Evolutionary conservation across 805 yeast genomes (phyloP).

Genomic region (Candida maltosa): DNA sequence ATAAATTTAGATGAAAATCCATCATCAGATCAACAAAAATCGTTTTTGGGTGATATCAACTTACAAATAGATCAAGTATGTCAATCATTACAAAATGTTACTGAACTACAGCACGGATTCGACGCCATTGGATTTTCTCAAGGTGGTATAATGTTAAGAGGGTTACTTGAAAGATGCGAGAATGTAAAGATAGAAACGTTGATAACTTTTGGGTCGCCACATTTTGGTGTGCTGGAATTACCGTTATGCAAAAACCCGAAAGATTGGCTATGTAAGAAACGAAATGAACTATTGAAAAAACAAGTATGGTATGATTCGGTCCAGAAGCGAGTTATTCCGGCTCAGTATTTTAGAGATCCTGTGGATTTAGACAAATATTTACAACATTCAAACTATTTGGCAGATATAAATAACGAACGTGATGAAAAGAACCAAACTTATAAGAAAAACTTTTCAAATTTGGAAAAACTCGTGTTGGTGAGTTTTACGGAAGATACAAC

Average conservation of each 20-base stretch:
- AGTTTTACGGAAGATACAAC: slow-evolving; percentile 63
- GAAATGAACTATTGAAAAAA: slow-evolving; percentile 51
- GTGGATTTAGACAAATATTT: slow-evolving; percentile 51
- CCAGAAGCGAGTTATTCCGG: slow-evolving; percentile 61
- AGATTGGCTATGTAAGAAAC: slow-evolving; percentile 60
- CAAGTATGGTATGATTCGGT: slow-evolving; percentile 60
- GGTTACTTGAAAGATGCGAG: slow-evolving; percentile 58
- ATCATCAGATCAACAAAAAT: slow-evolving; percentile 48
- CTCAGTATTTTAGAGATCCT: slow-evolving; percentile 74
- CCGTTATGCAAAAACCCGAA: slow-evolving; percentile 51
- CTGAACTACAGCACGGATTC: slow-evolving; percentile 53
- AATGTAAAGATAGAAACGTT: slow-evolving; percentile 41
- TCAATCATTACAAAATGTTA: slow-evolving; percentile 42
- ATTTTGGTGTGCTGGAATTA: slow-evolving; percentile 68
- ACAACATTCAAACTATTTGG: slow-evolving; percentile 55
- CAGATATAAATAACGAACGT: slow-evolving; percentile 64
- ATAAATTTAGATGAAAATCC: slow-evolving; percentile 50
- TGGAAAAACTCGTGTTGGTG: slow-evolving; percentile 58
- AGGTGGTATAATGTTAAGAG: slow-evolving; percentile 78
- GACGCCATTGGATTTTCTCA: slow-evolving; percentile 80
- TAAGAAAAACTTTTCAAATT: slow-evolving; percentile 34
- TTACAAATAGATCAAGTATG: slow-evolving; percentile 56
- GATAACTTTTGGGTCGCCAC: slow-evolving; percentile 80
- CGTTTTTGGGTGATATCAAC: slow-evolving; percentile 59
- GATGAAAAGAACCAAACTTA: slow-evolving; percentile 35